phyloP scores from a whole-genome alignment of 495 filamentous ascomycete species.

The Ascodesmis nigricans region DNA sequence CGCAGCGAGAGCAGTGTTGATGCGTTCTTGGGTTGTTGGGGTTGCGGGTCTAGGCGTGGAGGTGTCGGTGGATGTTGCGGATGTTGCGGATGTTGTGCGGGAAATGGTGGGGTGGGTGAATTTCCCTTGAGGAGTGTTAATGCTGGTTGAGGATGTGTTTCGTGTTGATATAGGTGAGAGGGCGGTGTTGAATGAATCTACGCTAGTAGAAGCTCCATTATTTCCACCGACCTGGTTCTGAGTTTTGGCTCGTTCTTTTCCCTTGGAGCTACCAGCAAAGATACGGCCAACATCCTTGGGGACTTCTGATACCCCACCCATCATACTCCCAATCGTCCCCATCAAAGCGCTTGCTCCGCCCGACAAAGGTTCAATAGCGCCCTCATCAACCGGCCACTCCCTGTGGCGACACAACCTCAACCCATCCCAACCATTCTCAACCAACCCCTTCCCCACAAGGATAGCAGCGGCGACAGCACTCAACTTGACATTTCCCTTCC shows the following conservation, averaged over 20 bases:
- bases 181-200: no score
- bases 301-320: constrained; percentile 65
- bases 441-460: constrained; percentile 33
- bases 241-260: no score
- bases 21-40: not conserved
- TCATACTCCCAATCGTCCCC: constrained; percentile 34
- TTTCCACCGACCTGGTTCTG: no score
- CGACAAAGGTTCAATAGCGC: constrained; percentile 49
- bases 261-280: constrained; percentile 14
- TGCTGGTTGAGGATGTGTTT: no score
- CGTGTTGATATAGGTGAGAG: no score
- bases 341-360: constrained; percentile 37
- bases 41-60: not conserved
- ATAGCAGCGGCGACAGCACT: constrained; percentile 46
- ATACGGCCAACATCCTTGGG: constrained; percentile 48
- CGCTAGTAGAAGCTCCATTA: no score
- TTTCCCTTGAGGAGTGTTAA: no score
- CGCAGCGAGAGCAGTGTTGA: constrained; percentile 37
- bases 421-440: constrained; percentile 42
- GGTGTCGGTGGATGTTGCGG: not conserved
- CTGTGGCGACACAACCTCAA: constrained; percentile 40
- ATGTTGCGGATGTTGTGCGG: no score
- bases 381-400: constrained; percentile 58
- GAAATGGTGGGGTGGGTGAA: no score
- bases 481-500: constrained; percentile 32